Conservation (phyloP, 2,329 filamentous ascomycete species). For the Arachnopeziza araneosa region DNA sequence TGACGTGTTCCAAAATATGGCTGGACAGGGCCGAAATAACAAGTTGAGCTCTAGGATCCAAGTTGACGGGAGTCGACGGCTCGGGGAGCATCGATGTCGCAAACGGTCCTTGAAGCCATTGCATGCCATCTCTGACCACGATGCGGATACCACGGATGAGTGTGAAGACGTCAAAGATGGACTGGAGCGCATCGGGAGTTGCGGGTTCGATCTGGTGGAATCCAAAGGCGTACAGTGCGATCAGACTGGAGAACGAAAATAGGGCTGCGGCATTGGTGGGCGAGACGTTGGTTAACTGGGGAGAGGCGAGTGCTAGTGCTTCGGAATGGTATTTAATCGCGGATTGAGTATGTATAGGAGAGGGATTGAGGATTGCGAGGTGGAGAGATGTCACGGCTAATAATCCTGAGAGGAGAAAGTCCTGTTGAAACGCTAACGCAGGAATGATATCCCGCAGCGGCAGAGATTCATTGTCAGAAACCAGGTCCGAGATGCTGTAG, state of each 20-base stretch:
- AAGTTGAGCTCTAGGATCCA: neutral
- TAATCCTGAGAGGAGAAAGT: constrained; percentile 9
- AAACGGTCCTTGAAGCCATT: constrained; percentile 2
- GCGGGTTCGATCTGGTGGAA: neutral
- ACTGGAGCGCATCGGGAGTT: neutral
- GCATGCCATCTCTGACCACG: neutral
- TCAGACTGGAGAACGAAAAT: constrained; percentile 11
- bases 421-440: constrained; percentile 6
- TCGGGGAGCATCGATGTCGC: neutral
- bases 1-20: neutral
- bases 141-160: constrained; percentile 2
- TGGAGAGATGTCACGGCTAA: constrained; percentile 13
- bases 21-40: neutral
- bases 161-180: constrained; percentile 5
- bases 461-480: neutral
- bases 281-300: constrained; percentile 2
- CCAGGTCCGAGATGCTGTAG: constrained; percentile 1
- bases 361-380: constrained; percentile 4
- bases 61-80: neutral
- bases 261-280: constrained; percentile 6
- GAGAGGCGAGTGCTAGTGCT: constrained; percentile 2
- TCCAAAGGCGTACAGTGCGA: constrained; percentile 8
- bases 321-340: constrained; percentile 9
- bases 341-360: constrained; percentile 1
- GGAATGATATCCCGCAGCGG: constrained; percentile 10